Evolutionary conservation across 2,329 filamentous ascomycete genomes (phyloP), one percentile per base, ranked within the genome.

Genomic region (Colletotrichum gigasporum): DNA sequence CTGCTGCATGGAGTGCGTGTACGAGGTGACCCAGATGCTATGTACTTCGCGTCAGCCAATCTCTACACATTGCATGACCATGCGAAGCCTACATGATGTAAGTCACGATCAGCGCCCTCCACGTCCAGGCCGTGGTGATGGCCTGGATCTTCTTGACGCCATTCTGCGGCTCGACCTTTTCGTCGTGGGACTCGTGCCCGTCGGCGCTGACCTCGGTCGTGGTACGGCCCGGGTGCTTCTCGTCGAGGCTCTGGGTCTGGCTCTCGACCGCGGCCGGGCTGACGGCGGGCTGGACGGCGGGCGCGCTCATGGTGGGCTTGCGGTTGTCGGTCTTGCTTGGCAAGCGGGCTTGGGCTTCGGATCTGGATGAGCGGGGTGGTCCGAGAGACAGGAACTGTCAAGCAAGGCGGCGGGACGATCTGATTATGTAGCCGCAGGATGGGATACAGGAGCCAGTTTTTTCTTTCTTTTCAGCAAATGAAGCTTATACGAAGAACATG

Each of bases 21-120:
- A 79, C 51, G 78, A 76, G 60, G 83, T 74, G 2, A 81, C 66
- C 68, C 77, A 83, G 53, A 82, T 75, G 30, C 80, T 82, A 28
- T 18, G n/a, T 48, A 2, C 26, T 14, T 2, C 14, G 5, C 24
- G 26, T 5, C 8, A 18, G n/a, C 28, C n/a, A 3, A 0, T 11
- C n/a, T 2, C 30, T 1, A 22, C 14, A 20, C 5, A 37, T n/a
- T n/a, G n/a, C n/a, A n/a, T n/a, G n/a, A n/a, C n/a, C n/a, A n/a
- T n/a, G n/a, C n/a, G n/a, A n/a, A n/a, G 45, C 77, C 57, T 69
- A 82, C 80, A 81, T 68, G 34, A 68, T 69, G 63, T 80, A 81
- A 53, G 77, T 77, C 50, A 69, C 59, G 72, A 75, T 77, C 54
- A 80, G 69, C 4, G 74, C 73, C 67, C 71, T 75, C 39, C 68